Conservation (phyloP, 2,329 filamentous ascomycete species). For the Didymella segeticola region DNA sequence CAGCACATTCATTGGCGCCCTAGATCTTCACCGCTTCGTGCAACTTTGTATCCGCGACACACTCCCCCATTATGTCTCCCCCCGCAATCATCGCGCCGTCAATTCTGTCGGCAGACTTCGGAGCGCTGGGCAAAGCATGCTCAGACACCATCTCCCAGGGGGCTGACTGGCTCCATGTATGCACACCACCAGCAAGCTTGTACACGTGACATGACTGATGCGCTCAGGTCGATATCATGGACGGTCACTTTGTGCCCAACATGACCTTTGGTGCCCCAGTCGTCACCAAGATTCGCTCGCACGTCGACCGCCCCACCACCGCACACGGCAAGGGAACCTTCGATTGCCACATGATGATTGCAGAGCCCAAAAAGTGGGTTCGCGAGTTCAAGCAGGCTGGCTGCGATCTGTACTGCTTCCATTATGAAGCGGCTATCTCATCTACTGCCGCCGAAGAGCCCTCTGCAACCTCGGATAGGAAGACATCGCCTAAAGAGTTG, state of each 20-base stretch:
- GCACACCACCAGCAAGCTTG: conserved; percentile 2
- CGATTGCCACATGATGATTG: conserved; percentile 99
- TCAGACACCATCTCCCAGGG: conserved; percentile 82
- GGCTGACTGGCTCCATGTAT: conserved; percentile 62
- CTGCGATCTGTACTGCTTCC: conserved; percentile 99
- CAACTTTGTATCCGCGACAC: not conserved
- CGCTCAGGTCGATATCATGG: conserved; percentile 97
- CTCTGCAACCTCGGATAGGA: conserved; percentile 69
- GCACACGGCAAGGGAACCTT: conserved; percentile 86
- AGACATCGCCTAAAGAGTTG: conserved; percentile 83
- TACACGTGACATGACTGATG: conserved; percentile 58
- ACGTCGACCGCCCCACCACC: conserved; percentile 77
- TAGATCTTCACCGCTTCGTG: conserved; percentile 6
- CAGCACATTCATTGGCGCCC: conserved; percentile 28
- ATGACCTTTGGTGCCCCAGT: conserved; percentile 96
- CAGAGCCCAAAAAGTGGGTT: conserved; percentile 99
- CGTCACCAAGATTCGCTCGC: conserved; percentile 88
- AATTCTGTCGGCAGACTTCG: conserved; percentile 98
- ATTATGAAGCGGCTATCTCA: conserved; percentile 90
- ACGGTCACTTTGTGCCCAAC: conserved; percentile 98
- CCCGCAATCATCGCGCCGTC: conserved; percentile 95
- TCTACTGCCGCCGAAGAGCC: conserved; percentile 86
- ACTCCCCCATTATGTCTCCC: conserved; percentile 72
- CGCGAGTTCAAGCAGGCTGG: conserved; percentile 92
- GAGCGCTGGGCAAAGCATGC: conserved; percentile 84